Evolutionary conservation across 1,284 basidiomycete species (phyloP).

Genomic region (Xerocomus minutiporus): DNA sequence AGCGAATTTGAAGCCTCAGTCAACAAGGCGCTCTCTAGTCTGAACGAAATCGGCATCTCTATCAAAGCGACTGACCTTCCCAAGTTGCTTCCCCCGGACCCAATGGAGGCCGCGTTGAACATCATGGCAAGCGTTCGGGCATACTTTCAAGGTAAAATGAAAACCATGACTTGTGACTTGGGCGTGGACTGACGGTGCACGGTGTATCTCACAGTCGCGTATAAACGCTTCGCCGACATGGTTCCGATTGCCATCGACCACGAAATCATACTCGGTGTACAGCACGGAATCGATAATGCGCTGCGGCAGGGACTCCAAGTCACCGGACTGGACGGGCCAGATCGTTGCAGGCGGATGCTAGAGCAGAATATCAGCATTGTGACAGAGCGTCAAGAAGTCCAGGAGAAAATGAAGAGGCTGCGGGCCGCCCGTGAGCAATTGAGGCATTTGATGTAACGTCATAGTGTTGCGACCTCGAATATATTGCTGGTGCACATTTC

Average conservation of each 20-base stretch:
- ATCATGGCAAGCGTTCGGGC: conserved; percentile 71
- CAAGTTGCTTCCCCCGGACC: conserved; percentile 51
- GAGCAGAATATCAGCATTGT: conserved; percentile 50
- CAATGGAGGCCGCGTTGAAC: conserved; percentile 49
- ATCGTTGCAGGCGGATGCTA: conserved; percentile 46
- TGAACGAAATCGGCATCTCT: conserved; percentile 44
- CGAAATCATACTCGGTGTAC: conserved; percentile 48
- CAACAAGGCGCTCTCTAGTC: conserved; percentile 36
- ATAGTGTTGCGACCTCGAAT: neutral
- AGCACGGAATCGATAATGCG: conserved; percentile 41
- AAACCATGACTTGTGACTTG: neutral
- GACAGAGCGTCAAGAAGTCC: conserved; percentile 45
- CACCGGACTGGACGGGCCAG: conserved; percentile 23
- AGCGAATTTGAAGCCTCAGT: neutral
- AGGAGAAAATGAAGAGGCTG: conserved; percentile 51
- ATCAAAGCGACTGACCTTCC: conserved; percentile 43
- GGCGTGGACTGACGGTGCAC: neutral
- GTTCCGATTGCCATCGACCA: conserved; percentile 61
- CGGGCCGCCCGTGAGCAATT: conserved; percentile 49
- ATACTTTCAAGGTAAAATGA: conserved; percentile 60
- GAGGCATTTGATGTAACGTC: conserved; percentile 12
- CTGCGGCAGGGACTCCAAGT: conserved; percentile 45
- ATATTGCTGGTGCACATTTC: neutral
- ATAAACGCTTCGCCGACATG: conserved; percentile 64
- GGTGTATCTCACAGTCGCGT: conserved; percentile 51